Evolutionary conservation across 805 yeast species (phyloP).

Genomic region (Metschnikowia borealis): DNA sequence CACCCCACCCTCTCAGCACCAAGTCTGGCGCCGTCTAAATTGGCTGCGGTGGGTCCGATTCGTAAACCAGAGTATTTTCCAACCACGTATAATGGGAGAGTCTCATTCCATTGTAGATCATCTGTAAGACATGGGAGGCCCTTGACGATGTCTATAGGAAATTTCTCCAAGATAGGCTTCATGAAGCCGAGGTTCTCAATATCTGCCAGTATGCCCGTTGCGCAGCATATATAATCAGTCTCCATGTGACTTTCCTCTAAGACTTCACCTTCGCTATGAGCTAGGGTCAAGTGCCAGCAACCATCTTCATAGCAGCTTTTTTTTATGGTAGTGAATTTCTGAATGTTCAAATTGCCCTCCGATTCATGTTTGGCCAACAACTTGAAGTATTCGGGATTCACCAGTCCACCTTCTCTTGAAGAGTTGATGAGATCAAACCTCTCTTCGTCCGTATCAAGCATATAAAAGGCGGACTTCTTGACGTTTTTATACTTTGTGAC

Average conservation of each 20-base stretch:
- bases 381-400: slow-evolving; percentile 42
- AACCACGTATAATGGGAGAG: slow-evolving; percentile 37
- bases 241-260: slow-evolving; percentile 2
- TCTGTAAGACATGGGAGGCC: slow-evolving; percentile 45
- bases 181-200: slow-evolving; percentile 28
- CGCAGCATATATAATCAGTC: slow-evolving; percentile 36
- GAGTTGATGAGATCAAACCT: slow-evolving; percentile 36
- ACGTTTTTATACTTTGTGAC: slow-evolving; percentile 46
- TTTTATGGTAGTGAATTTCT: slow-evolving; percentile 25
- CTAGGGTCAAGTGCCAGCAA: slow-evolving; percentile 23
- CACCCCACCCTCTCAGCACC: slow-evolving; percentile 46
- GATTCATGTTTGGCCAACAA: slow-evolving; percentile 27
- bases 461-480: slow-evolving; percentile 41
- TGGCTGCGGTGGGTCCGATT: slow-evolving; percentile 45
- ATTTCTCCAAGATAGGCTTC: slow-evolving; percentile 21
- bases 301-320: slow-evolving; percentile 25
- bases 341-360: slow-evolving; percentile 27
- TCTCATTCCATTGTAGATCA: slow-evolving; percentile 39
- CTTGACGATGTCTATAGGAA: slow-evolving; percentile 29
- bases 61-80: slow-evolving; percentile 42
- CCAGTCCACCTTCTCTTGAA: slow-evolving; percentile 45
- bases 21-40: slow-evolving; percentile 43
- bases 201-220: slow-evolving; percentile 39
- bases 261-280: slow-evolving; percentile 9
- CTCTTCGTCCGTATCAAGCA: slow-evolving; percentile 41